phyloP scores from a whole-genome alignment of 257 asterid genomes.

The Solanum sparsipilum region DNA sequence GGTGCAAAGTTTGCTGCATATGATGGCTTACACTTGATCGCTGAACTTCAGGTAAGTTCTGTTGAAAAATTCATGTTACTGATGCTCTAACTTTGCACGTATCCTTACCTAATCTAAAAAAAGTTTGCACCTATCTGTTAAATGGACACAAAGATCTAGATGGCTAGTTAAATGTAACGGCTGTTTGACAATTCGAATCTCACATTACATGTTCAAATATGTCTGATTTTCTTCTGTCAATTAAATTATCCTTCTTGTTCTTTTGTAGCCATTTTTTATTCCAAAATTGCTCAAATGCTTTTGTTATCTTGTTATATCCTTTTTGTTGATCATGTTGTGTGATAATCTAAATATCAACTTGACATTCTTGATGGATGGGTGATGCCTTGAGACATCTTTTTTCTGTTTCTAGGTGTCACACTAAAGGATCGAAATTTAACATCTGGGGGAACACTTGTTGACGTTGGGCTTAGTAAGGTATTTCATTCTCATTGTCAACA shows the following conservation, averaged over 20 bases:
- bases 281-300: neutral
- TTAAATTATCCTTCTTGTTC: neutral
- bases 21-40: conserved; percentile 96
- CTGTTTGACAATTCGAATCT: neutral
- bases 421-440: conserved; percentile 28
- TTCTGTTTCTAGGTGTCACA: conserved; percentile 52
- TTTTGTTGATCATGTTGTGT: neutral
- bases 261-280: neutral
- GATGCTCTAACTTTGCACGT: conserved; percentile 43
- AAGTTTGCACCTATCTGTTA: conserved; percentile 19
- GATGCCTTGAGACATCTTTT: neutral
- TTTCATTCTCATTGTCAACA: neutral
- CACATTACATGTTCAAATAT: neutral
- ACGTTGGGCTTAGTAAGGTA: conserved; percentile 94
- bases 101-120: neutral
- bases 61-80: conserved; percentile 44
- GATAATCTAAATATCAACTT: neutral
- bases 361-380: neutral
- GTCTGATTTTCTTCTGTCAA: neutral
- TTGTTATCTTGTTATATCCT: neutral
- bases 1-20: conserved; percentile 48
- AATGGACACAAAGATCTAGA: neutral
- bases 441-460: conserved; percentile 59
- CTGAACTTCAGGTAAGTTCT: conserved; percentile 89
- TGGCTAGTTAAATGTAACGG: neutral